A percentile compares a stretch with the other conserved stretches of the same genome.
Evolutionary conservation across 164 flowering plant genomes (phyloP).

Genomic region (Macadamia tetraphylla): DNA sequence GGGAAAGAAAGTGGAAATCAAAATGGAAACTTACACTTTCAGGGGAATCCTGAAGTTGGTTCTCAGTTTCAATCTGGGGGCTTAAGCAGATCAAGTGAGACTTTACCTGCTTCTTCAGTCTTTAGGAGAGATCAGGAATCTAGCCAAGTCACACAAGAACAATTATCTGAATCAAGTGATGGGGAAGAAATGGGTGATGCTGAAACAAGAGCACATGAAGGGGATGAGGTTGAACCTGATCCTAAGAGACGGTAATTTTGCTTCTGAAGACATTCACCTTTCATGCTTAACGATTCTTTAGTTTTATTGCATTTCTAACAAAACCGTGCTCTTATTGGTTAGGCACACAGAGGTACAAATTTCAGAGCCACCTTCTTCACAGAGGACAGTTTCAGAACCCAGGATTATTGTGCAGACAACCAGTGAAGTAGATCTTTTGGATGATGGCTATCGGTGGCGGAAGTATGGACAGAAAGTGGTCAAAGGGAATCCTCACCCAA

Average conservation of each 20-base stretch:
- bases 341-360: conserved; percentile 46
- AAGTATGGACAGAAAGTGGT: conserved; percentile 98
- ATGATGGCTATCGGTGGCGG: conserved; percentile 98
- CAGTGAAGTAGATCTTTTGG: conserved; percentile 95
- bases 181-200: conserved; percentile 47
- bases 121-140: conserved; percentile 31
- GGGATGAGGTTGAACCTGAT: conserved; percentile 54
- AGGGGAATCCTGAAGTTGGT: conserved; percentile 28
- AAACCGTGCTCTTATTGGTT: conserved; percentile 10
- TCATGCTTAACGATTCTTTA: neutral
- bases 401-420: conserved; percentile 90
- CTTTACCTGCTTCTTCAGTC: conserved; percentile 17
- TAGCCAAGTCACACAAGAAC: conserved; percentile 29
- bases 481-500: conserved; percentile 92
- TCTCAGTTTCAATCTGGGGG: conserved; percentile 23
- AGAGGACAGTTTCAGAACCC: conserved; percentile 68
- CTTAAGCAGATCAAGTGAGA: conserved; percentile 22
- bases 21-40: conserved; percentile 30
- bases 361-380: conserved; percentile 35
- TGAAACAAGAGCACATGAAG: conserved; percentile 25
- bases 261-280: neutral
- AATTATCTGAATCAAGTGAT: conserved; percentile 40
- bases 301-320: neutral
- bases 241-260: conserved; percentile 65
- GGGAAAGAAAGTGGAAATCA: conserved; percentile 40